Evolutionary conservation across 1,284 basidiomycete species (phyloP), one percentile per base, ranked within the genome.

Genomic region (Cryptococcus sp.): DNA sequence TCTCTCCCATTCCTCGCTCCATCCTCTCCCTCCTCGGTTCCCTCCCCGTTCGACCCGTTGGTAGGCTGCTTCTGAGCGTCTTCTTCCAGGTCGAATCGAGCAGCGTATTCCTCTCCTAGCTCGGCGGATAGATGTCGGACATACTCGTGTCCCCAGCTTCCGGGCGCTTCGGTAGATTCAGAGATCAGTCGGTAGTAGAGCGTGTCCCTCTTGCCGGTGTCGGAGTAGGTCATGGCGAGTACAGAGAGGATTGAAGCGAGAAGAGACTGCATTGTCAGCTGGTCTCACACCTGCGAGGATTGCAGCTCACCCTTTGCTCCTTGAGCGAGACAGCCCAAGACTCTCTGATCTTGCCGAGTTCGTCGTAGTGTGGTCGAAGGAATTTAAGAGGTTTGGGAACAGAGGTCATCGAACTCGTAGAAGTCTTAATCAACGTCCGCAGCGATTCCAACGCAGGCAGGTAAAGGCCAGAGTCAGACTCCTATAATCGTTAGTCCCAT

Each of bases 151-250:
- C 95, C 95, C 95, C 95, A 99, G 24, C 85, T 81, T 24, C 94
- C 94, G 0, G 95, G 92, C 51, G 92, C 87, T 34, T 90, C 82
- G 32, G 86, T 77, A 19, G 85, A 82, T n/a, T 82, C 80, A 7
- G 90, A 87, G 43, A 88, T 79, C 31, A 97, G 79, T 47, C 91
- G 86, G 74, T 93, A 97, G 59, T 83, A 83, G 24, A 99, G 84
- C 1, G 95, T 98, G 50, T 95, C 95, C 46, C 93, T 90, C 83
- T 80, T 91, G 76, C 79, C 79, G 16, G 90, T 95, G 75, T 98
- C 94, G 5, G 93, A 97, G 72, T 98, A 98, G 18, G 95, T 99
- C 95, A 99, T 98, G n/a, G 94, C 95, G 43, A 99, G 84, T 3
- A 98, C 95, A 23, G 94, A 97, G 26, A 98, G 81, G 54, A 99